These are phyloP conservation scores for Neurospora sp. DNA, from an alignment of 495 filamentous ascomycete genomes.

Conservation along the genomic window DNA sequence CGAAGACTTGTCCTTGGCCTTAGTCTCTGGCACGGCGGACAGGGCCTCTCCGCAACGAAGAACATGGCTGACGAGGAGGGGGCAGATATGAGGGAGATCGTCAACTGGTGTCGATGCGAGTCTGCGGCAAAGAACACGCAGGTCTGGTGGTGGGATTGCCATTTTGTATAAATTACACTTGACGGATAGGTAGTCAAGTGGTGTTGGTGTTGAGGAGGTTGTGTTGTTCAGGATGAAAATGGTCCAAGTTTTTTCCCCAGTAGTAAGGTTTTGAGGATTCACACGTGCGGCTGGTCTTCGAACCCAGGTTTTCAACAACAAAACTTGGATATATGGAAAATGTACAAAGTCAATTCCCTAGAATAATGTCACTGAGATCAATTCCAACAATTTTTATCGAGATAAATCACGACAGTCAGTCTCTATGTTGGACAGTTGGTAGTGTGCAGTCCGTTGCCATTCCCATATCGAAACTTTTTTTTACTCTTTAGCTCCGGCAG, in stretches of 20 bases:
- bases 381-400: not conserved
- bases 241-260: not conserved
- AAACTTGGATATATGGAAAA: not conserved
- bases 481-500: not conserved
- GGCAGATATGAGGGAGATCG: constrained; percentile 53
- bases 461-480: not conserved
- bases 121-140: constrained; percentile 58
- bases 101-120: constrained; percentile 52
- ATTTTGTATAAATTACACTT: not conserved
- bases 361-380: not conserved
- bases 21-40: constrained; percentile 37
- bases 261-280: not conserved
- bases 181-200: not conserved
- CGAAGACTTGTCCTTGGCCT: constrained; percentile 43
- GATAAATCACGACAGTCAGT: not conserved
- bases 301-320: not conserved
- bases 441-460: not conserved
- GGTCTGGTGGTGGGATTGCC: constrained; percentile 26
- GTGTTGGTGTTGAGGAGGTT: not conserved
- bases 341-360: not conserved
- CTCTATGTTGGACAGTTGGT: not conserved
- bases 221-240: not conserved
- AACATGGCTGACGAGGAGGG: constrained; percentile 50
- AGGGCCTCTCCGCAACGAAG: constrained; percentile 49
- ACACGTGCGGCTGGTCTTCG: not conserved